phyloP scores from a whole-genome alignment of 768 basidiomycete species.

The Mycena chlorophos region DNA sequence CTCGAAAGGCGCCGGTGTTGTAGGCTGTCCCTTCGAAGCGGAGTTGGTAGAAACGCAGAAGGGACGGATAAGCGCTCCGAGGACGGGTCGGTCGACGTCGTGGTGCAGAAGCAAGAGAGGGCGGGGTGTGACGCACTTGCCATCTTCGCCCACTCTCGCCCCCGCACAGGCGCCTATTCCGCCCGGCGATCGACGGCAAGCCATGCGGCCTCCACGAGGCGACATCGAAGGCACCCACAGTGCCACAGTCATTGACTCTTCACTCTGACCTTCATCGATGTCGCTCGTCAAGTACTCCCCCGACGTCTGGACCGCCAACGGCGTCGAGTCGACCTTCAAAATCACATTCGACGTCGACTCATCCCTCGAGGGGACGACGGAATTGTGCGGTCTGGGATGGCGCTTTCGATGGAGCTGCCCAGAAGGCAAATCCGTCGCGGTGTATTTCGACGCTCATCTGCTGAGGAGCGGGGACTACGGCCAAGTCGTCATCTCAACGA shows the following conservation, averaged over 20 bases:
- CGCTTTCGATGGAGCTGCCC: background rate
- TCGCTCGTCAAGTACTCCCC: background rate
- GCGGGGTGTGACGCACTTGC: too few species aligned
- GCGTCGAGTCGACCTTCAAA: constrained; percentile 13
- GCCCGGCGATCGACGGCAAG: too few species aligned
- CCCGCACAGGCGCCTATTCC: too few species aligned
- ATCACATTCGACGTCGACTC: background rate
- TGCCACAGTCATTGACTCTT: too few species aligned
- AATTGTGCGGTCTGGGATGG: constrained; percentile 17
- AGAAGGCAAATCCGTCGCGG: background rate
- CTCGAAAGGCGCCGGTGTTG: too few species aligned
- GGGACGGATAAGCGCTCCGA: too few species aligned
- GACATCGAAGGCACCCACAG: too few species aligned
- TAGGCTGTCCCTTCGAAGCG: too few species aligned
- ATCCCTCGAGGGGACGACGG: background rate
- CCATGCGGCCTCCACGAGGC: background rate
- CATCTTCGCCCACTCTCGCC: too few species aligned
- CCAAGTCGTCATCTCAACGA: background rate
- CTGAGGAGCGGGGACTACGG: constrained; percentile 1
- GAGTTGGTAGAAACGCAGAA: too few species aligned
- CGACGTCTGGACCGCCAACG: constrained; percentile 14
- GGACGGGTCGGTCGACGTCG: too few species aligned
- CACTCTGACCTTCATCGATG: constrained; percentile 4
- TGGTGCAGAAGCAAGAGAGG: too few species aligned
- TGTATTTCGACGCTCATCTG: constrained; percentile 11